Conservation (phyloP, 768 basidiomycete genomes). For the Rhodotorula sphaerocarpa region DNA sequence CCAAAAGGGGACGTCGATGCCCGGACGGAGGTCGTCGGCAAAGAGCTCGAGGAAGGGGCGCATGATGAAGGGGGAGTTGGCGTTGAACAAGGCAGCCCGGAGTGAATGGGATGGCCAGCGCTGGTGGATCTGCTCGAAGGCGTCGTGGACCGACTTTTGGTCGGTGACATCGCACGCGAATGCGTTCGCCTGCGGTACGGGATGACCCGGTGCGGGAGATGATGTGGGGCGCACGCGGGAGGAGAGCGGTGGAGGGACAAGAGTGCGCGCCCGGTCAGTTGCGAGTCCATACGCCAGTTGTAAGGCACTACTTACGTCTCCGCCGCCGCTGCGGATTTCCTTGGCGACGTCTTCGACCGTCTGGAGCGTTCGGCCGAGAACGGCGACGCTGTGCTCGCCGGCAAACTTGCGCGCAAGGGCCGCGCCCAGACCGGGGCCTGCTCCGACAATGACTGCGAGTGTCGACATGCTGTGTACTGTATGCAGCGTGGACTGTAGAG, state of each 20-base stretch:
- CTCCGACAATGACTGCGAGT: constrained; percentile 24
- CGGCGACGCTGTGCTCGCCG: constrained; percentile 30
- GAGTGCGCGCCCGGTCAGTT: neutral
- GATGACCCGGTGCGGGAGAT: neutral
- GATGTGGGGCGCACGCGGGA: neutral
- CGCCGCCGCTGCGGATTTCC: constrained; percentile 18
- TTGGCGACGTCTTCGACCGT: constrained; percentile 10
- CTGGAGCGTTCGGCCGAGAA: constrained; percentile 31
- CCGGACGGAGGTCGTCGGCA: constrained; percentile 7
- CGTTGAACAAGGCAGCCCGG: constrained; percentile 36
- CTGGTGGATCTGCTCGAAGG: constrained; percentile 29
- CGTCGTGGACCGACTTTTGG: constrained; percentile 12
- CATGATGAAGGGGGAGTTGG: constrained; percentile 28
- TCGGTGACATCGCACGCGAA: constrained; percentile 34
- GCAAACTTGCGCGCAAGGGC: constrained; percentile 29
- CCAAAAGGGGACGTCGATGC: constrained; percentile 29
- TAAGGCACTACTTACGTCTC: constrained; percentile 13
- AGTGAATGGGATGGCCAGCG: constrained; percentile 22
- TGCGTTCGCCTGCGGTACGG: constrained; percentile 17
- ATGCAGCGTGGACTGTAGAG: no score
- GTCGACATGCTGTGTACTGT: neutral
- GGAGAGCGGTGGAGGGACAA: neutral
- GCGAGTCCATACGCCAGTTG: neutral
- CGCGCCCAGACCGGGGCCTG: constrained; percentile 23
- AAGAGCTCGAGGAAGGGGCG: constrained; percentile 39